Evolutionary conservation across 1,284 basidiomycete genomes (phyloP), one percentile per base, ranked within the genome.

Genomic region (Moesziomyces sp.): DNA sequence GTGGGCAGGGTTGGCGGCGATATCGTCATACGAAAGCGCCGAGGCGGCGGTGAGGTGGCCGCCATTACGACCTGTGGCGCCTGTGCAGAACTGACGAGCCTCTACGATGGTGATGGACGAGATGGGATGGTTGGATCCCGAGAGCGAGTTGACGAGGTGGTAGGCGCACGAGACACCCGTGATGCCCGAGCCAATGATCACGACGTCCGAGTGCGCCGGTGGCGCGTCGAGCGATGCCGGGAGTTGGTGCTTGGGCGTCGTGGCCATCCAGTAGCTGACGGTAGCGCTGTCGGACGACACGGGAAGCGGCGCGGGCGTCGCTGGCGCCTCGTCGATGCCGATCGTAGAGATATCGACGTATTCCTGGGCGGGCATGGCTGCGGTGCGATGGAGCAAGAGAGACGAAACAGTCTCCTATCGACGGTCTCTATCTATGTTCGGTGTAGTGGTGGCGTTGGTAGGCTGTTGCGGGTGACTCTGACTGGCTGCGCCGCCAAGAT

Each of bases 61-160:
- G 1, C 78, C 78, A n/a, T 79, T 79, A 2, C 78, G 53, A 3
- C 70, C 78, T 1, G 78, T 79, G 0, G 78, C 76, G 18, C 78
- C 78, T 0, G 73, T 67, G 52, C 74, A 79, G 43, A 79, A 79
- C 13, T 48, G 16, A 3, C 77, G 57, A 4, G 77, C 77, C 48
- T 79, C 77, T 13, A 77, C 5, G 21, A 79, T 50, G 11, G 56
- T 62, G 5, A 79, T 58, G 5, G 55, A 46, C 1, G 19, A 24
- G 19, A 62, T 28, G 2, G 53, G 16, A 7, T 46, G 13, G 19
- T 50, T 21, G 44, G 51, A 47, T n/a, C 3, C 16, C 6, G 52
- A 28, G 19, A 74, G 44, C 18, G 35, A 16, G 9, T 58, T 43
- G 34, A 63, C 40, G 42, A 78, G 66, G 43, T 79, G 78, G 18